phyloP scores from a whole-genome alignment of 2,329 filamentous ascomycete species.

The Apiospora saccharicola region DNA sequence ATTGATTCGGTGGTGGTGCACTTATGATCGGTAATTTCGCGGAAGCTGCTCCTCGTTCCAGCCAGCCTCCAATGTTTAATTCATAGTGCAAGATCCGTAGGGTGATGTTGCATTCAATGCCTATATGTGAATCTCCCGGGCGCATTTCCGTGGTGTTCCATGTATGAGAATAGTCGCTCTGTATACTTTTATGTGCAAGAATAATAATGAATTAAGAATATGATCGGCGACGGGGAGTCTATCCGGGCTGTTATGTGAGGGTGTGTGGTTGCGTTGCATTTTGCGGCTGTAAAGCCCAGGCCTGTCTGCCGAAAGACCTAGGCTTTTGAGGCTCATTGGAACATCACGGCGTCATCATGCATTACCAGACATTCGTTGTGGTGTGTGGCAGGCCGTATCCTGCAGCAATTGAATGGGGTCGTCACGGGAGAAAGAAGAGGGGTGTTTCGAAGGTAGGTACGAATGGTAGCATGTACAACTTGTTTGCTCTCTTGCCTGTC shows the following conservation, averaged over 20 bases:
- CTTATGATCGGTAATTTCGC: neutral
- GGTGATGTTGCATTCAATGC: neutral
- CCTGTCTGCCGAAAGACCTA: slow-evolving; percentile 3
- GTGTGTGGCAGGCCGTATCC: neutral
- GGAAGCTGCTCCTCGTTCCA: neutral
- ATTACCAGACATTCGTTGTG: neutral
- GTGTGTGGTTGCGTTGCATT: slow-evolving; percentile 10
- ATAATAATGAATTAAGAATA: neutral
- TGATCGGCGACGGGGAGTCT: neutral
- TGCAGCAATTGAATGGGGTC: neutral
- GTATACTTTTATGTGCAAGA: neutral
- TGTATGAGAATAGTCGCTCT: neutral
- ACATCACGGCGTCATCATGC: slow-evolving; percentile 15
- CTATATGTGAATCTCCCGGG: neutral
- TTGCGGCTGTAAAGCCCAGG: slow-evolving; percentile 1
- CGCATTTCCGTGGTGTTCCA: neutral
- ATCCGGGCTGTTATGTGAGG: neutral
- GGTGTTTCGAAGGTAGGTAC: too few species aligned
- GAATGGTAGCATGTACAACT: neutral
- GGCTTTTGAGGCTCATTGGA: slow-evolving; percentile 19
- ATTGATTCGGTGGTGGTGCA: neutral
- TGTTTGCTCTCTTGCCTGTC: neutral
- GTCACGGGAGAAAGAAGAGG: neutral
- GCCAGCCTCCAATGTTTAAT: neutral
- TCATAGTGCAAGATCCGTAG: neutral